A percentile compares a stretch with the other conserved stretches of the same genome.
Conservation (phyloP, 140 eudicot species). For the Bidens hawaiensis region DNA sequence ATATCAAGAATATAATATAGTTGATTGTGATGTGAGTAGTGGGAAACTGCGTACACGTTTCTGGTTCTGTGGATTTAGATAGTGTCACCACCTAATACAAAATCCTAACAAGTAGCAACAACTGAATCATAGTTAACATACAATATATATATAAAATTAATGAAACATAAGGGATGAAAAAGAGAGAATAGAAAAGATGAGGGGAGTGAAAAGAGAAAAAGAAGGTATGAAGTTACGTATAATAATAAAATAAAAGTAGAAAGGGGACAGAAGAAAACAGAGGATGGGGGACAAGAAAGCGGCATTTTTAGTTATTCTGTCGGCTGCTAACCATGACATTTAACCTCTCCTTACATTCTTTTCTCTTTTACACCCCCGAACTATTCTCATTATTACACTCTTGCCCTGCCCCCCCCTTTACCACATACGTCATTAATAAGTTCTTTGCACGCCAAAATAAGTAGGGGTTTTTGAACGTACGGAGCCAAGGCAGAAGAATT, state of each 20-base stretch:
- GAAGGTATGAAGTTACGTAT: slow-evolving; percentile 38
- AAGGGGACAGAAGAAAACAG: slow-evolving; percentile 55
- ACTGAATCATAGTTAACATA: no score
- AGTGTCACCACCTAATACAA: no score
- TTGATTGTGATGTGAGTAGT: neutral
- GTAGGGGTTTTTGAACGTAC: neutral
- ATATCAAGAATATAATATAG: no score
- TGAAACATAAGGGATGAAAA: neutral
- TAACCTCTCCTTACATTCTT: slow-evolving; percentile 16
- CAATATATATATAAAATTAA: no score
- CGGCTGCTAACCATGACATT: slow-evolving; percentile 55
- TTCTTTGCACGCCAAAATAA: slow-evolving; percentile 12
- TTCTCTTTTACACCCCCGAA: no score
- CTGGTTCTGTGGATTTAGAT: no score
- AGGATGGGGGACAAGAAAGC: slow-evolving; percentile 71
- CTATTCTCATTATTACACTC: neutral
- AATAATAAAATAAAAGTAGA: no score
- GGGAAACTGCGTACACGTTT: neutral
- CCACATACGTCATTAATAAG: slow-evolving; percentile 7
- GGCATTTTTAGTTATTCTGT: slow-evolving; percentile 60
- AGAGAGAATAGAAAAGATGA: neutral
- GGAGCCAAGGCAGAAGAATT: neutral
- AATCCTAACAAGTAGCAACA: no score
- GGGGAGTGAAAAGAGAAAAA: neutral
- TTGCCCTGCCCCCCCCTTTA: slow-evolving; percentile 11